Evolutionary conservation across 345 rosid species (phyloP).

Genomic region (Salix caprea): DNA sequence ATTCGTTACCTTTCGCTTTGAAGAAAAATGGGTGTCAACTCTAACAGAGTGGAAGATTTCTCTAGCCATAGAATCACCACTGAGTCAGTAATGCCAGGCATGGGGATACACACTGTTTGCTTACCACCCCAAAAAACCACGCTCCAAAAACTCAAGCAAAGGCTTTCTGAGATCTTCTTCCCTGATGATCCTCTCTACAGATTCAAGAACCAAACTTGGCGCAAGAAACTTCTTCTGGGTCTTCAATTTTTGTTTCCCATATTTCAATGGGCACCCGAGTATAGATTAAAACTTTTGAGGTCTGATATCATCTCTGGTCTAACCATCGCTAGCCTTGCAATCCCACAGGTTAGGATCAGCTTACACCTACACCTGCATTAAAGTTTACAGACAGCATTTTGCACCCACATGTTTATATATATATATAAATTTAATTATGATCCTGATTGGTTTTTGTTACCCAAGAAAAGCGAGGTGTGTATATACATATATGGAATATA

Average conservation of each 20-base stretch:
- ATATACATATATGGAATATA: neutral
- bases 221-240: constrained; percentile 47
- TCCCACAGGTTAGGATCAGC: constrained; percentile 73
- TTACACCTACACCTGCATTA: neutral
- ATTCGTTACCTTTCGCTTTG: neutral
- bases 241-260: constrained; percentile 77
- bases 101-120: constrained; percentile 67
- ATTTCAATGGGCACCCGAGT: constrained; percentile 72
- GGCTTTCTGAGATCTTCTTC: constrained; percentile 70
- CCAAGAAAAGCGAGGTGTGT: neutral
- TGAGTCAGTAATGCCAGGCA: constrained; percentile 16
- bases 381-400: neutral
- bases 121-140: constrained; percentile 64
- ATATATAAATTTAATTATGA: neutral
- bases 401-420: neutral
- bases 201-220: constrained; percentile 72
- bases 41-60: constrained; percentile 49
- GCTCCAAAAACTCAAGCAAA: constrained; percentile 55
- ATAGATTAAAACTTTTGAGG: constrained; percentile 53
- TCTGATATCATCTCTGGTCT: constrained; percentile 92
- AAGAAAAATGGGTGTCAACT: constrained; percentile 36
- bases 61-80: constrained; percentile 22
- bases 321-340: constrained; percentile 99
- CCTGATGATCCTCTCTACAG: constrained; percentile 89
- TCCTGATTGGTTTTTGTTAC: neutral